Conservation (phyloP, 306 rosid genomes). For the Morella rubra region DNA sequence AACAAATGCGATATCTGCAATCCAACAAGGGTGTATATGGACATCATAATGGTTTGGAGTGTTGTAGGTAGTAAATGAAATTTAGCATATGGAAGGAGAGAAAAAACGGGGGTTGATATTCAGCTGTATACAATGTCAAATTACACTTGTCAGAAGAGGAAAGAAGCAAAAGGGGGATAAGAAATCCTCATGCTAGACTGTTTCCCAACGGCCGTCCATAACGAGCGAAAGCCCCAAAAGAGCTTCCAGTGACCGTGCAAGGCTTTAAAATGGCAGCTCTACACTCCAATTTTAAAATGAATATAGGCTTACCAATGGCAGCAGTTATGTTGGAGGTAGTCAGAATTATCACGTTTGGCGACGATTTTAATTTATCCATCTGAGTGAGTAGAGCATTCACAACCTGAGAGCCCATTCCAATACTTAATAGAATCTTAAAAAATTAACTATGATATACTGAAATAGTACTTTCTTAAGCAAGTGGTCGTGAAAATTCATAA, state of each 20-base stretch:
- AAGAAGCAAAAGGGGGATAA: background rate
- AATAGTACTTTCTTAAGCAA: background rate
- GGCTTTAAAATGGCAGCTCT: background rate
- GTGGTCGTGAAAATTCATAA: background rate
- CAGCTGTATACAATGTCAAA: background rate
- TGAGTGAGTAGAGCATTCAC: conserved; percentile 96
- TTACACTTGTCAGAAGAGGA: background rate
- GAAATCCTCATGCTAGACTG: background rate
- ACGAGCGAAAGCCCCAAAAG: background rate
- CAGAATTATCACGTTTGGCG: conserved; percentile 90
- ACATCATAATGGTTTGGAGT: background rate
- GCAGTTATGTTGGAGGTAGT: conserved; percentile 96
- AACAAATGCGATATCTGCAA: conserved; percentile 92
- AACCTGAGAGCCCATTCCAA: conserved; percentile 61
- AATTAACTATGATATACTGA: background rate
- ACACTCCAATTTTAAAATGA: conserved; percentile 15
- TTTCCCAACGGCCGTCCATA: no score
- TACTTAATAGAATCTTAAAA: conserved; percentile 20
- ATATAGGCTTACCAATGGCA: conserved; percentile 78
- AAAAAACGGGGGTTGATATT: background rate
- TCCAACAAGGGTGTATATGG: conserved; percentile 23
- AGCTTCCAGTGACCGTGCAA: background rate
- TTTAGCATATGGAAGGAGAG: background rate
- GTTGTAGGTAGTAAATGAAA: background rate
- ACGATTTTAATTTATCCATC: conserved; percentile 85